Conservation (phyloP, 1,284 basidiomycete genomes). For the Cryptococcus amylolentus region DNA sequence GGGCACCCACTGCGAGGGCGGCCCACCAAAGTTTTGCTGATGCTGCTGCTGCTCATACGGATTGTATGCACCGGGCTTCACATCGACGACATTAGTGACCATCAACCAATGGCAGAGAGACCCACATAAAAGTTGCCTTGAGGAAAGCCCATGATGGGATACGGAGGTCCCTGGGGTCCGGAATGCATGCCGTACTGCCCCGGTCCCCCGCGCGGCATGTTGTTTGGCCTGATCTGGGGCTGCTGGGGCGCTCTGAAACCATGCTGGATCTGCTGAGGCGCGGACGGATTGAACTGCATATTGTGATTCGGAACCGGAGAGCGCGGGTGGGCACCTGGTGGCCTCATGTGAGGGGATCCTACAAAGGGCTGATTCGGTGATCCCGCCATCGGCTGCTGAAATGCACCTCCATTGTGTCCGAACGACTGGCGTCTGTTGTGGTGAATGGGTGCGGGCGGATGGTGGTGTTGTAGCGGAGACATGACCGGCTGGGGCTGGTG, state of each 20-base stretch:
- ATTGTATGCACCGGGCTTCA: constrained; percentile 18
- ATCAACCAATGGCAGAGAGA: constrained; percentile 2
- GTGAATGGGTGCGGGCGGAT: constrained; percentile 16
- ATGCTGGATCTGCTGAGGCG: constrained; percentile 26
- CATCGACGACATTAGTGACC: background rate
- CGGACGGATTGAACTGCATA: constrained; percentile 17
- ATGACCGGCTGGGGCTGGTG: constrained; percentile 17
- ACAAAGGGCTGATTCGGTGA: constrained; percentile 14
- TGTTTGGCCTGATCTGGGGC: constrained; percentile 16
- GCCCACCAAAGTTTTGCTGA: constrained; percentile 18
- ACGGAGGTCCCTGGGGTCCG: constrained; percentile 15
- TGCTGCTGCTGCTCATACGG: constrained; percentile 31
- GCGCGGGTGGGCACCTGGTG: constrained; percentile 27
- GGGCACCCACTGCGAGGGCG: constrained; percentile 28
- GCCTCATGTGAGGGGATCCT: constrained; percentile 27
- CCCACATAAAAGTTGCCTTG: constrained; percentile 36
- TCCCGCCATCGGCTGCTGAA: constrained; percentile 20
- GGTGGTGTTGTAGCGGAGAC: constrained; percentile 15
- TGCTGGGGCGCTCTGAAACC: constrained; percentile 28
- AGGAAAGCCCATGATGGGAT: constrained; percentile 21
- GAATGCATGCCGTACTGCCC: constrained; percentile 34
- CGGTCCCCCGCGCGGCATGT: constrained; percentile 6
- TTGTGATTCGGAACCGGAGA: constrained; percentile 29
- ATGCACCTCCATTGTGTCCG: constrained; percentile 20
- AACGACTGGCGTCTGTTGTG: constrained; percentile 35